These are phyloP conservation scores for Fusarium paranaense DNA, from an alignment of 2,329 filamentous ascomycete species.

Conservation along the genomic window DNA sequence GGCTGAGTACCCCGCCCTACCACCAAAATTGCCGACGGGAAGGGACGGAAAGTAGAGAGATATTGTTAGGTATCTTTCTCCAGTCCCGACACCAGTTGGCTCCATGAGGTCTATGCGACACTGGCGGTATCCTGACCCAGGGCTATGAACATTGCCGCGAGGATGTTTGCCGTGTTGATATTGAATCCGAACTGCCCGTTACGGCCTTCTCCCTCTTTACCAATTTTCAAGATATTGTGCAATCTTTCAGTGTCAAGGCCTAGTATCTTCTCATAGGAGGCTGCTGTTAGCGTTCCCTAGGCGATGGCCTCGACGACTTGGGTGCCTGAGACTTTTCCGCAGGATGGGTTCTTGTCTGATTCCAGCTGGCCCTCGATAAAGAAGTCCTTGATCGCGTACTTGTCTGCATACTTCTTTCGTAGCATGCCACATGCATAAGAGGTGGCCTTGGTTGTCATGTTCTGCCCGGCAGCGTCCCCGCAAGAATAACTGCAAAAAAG, in stretches of 20 bases:
- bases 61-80: no score
- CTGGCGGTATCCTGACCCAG: no score
- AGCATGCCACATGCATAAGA: conserved; percentile 11
- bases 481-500: conserved; percentile 14
- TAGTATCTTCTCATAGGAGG: neutral
- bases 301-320: neutral
- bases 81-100: no score
- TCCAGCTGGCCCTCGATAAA: conserved; percentile 16
- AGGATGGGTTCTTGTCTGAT: conserved; percentile 19
- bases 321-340: conserved; percentile 6
- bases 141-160: neutral
- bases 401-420: neutral
- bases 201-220: neutral
- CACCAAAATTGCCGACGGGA: no score
- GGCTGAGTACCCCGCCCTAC: no score
- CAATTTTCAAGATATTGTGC: neutral
- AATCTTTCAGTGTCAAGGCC: neutral
- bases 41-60: no score
- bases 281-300: conserved; percentile 1
- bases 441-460: conserved; percentile 21
- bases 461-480: conserved; percentile 8
- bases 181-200: conserved; percentile 6
- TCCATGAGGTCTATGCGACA: no score
- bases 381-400: conserved; percentile 1
- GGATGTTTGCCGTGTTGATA: conserved; percentile 2